Conservation (phyloP, 768 basidiomycete species). For the Exsudoporus frostii region DNA sequence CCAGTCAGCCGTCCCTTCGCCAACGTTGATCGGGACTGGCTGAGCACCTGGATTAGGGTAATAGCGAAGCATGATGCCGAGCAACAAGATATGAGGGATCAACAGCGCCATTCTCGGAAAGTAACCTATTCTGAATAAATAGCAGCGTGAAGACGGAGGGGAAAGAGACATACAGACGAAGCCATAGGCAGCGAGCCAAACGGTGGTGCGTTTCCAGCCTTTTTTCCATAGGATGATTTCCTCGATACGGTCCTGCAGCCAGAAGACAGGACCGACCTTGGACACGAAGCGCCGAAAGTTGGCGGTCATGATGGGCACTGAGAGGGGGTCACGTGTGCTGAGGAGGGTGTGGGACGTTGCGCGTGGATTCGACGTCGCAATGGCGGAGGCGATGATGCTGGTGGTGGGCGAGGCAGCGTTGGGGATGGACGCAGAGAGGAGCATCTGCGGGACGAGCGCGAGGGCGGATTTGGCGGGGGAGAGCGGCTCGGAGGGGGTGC, state of each 20-base stretch:
- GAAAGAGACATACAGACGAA: slow-evolving; percentile 65
- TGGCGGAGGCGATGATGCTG: slow-evolving; percentile 16
- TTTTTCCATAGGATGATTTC: slow-evolving; percentile 44
- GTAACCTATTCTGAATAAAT: slow-evolving; percentile 48
- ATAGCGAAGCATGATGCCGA: slow-evolving; percentile 63
- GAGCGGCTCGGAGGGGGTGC: not conserved
- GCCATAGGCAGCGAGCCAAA: slow-evolving; percentile 74
- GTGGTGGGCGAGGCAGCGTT: slow-evolving; percentile 13
- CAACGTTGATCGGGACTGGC: slow-evolving; percentile 35
- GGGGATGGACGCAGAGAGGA: slow-evolving; percentile 24
- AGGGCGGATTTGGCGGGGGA: slow-evolving; percentile 34
- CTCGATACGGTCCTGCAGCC: slow-evolving; percentile 86
- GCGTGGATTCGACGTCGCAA: slow-evolving; percentile 22
- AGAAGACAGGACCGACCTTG: slow-evolving; percentile 76
- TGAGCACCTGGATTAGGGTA: slow-evolving; percentile 45
- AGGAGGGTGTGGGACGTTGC: slow-evolving; percentile 33
- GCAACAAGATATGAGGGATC: slow-evolving; percentile 60
- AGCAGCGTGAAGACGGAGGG: not conserved
- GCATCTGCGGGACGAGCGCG: slow-evolving; percentile 40
- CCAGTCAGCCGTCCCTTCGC: slow-evolving; percentile 75
- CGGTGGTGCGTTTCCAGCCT: slow-evolving; percentile 65
- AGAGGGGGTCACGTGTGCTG: slow-evolving; percentile 65
- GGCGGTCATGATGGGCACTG: slow-evolving; percentile 65
- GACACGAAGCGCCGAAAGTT: slow-evolving; percentile 44
- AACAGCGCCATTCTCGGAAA: slow-evolving; percentile 72